Evolutionary conservation across 1,284 basidiomycete genomes (phyloP).

Genomic region (Lignosus rhinocerotis): DNA sequence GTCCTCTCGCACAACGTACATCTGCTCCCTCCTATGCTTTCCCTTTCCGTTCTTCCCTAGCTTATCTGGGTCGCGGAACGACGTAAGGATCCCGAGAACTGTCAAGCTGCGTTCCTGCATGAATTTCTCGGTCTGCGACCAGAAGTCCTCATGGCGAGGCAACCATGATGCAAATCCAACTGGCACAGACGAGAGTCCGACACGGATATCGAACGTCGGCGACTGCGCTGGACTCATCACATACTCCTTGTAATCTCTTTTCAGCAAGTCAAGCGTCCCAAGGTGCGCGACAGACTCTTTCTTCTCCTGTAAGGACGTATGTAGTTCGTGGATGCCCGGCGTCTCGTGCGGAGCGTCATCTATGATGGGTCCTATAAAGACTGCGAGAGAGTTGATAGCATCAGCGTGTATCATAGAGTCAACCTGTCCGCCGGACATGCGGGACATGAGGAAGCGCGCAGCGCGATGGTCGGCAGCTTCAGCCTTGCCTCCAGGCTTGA

Average conservation of each 20-base stretch:
- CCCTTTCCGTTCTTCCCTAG: constrained; percentile 49
- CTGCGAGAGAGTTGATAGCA: background rate
- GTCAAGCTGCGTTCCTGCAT: constrained; percentile 65
- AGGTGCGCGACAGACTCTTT: constrained; percentile 77
- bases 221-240: constrained; percentile 45
- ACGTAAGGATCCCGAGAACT: constrained; percentile 78
- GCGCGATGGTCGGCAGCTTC: constrained; percentile 45
- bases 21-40: constrained; percentile 69
- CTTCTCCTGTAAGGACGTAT: constrained; percentile 50
- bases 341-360: constrained; percentile 30
- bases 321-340: constrained; percentile 48
- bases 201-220: constrained; percentile 35
- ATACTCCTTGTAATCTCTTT: constrained; percentile 94
- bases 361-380: background rate
- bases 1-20: constrained; percentile 53
- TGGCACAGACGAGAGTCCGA: constrained; percentile 83
- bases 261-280: constrained; percentile 73
- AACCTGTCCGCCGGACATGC: background rate
- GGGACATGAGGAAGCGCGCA: constrained; percentile 38
- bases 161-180: constrained; percentile 59
- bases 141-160: constrained; percentile 41
- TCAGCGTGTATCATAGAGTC: background rate
- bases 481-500: constrained; percentile 80
- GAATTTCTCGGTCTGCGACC: constrained; percentile 55
- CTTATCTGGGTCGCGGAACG: constrained; percentile 48